Evolutionary conservation across 192 early-diverging fungal species (phyloP), one percentile per base, ranked within the genome.

Genomic region (Allomyces arbusculus): DNA sequence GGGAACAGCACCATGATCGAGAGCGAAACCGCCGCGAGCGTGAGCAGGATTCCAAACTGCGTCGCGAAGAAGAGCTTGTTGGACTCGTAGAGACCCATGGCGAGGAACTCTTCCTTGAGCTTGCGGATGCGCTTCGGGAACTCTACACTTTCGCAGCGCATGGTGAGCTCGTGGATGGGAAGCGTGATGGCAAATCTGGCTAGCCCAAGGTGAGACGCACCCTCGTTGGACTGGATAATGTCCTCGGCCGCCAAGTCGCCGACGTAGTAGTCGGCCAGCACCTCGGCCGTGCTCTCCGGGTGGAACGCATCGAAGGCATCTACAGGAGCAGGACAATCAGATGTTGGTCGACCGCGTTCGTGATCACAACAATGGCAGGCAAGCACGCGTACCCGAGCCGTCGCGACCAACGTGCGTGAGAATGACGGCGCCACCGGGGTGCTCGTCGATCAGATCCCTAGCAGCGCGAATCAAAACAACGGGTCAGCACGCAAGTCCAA

Each of bases 221-320:
- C 75, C 50, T 73, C 76, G 68, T 73, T 79, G 66, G 74, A 67
- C 55, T 75, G 74, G 25, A 64, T 64, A 45, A 79, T 75, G 63
- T 87, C 79, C 16, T 67, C 43, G 11, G 71, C 76, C 14, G 24
- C 71, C 26, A 91, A 70, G 65, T 91, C 88, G 40, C 86, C 88
- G 26, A 83, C 85, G 74, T 89, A 88, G 68, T 79, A 84, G 71
- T 89, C 84, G 67, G 82, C 82, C 62, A 91, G 73, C 8, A 82
- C 74, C 67, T 85, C 77, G 65, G 78, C 77, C 14, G 87, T 79
- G 64, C 77, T 75, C 64, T 74, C 76, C 24, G 78, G 80, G 71
- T 91, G 89, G 82, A 91, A 87, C 14, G 81, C 85, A 64, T 87
- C 79, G 68, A 91, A 91, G 3, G 86, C 86, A 72, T 84, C 83